Conservation (phyloP, 495 filamentous ascomycete genomes). For the Podospora appendiculata region DNA sequence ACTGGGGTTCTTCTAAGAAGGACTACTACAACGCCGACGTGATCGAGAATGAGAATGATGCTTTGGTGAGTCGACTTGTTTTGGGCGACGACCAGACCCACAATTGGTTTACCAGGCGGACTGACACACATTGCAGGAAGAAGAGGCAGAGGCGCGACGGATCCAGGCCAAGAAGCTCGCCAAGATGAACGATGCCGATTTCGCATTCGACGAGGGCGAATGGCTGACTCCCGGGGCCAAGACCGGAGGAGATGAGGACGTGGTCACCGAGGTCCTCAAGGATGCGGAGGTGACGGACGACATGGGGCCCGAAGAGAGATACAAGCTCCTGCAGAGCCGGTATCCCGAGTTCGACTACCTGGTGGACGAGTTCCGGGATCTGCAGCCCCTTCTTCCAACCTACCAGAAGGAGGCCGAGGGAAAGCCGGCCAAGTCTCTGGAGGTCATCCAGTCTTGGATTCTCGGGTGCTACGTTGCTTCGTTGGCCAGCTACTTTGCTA, state of each 20-base stretch:
- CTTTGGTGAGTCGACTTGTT: constrained; percentile 34
- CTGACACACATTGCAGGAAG: constrained; percentile 40
- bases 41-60: constrained; percentile 87
- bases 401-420: constrained; percentile 44
- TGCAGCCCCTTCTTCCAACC: constrained; percentile 59
- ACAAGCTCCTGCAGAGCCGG: constrained; percentile 65
- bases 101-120: background rate
- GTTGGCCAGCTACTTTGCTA: constrained; percentile 86
- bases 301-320: constrained; percentile 66
- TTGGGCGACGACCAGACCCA: background rate
- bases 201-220: constrained; percentile 81
- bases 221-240: constrained; percentile 53
- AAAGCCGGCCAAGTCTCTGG: constrained; percentile 43
- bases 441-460: constrained; percentile 66
- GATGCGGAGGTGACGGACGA: constrained; percentile 73
- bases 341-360: constrained; percentile 91
- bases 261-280: constrained; percentile 76
- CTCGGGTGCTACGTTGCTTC: constrained; percentile 77
- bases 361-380: constrained; percentile 65
- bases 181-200: constrained; percentile 82
- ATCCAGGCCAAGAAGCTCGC: constrained; percentile 84
- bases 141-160: constrained; percentile 81
- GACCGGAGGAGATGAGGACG: constrained; percentile 38
- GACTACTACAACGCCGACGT: constrained; percentile 89
- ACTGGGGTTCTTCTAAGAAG: constrained; percentile 78